These are phyloP conservation scores for Wickerhamomyces chambardii DNA, from an alignment of 805 yeast genomes.

Conservation along the genomic window DNA sequence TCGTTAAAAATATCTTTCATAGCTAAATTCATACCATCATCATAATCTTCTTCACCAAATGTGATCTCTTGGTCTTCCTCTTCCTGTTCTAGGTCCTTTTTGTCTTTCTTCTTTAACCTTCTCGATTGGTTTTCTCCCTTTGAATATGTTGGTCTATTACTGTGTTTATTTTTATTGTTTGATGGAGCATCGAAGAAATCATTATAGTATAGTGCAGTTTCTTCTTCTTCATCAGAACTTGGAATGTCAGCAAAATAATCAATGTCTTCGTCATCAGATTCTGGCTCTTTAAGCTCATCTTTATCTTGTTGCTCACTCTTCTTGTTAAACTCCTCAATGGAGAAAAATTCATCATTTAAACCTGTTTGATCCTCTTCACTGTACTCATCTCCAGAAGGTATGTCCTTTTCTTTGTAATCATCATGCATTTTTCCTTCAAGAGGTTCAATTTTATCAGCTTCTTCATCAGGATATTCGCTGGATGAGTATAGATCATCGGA, in stretches of 20 bases:
- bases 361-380: conserved; percentile 44
- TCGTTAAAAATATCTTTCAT: conserved; percentile 53
- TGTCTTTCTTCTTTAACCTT: not conserved
- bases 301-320: conserved; percentile 62
- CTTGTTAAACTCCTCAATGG: conserved; percentile 75
- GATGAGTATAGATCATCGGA: too few species aligned
- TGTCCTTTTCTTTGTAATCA: too few species aligned
- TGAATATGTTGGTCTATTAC: too few species aligned
- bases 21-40: conserved; percentile 49
- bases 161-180: conserved; percentile 1
- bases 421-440: conserved; percentile 18
- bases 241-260: conserved; percentile 44
- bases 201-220: conserved; percentile 48
- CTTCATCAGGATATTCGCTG: conserved; percentile 17
- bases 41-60: conserved; percentile 58
- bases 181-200: conserved; percentile 51
- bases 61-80: conserved; percentile 35
- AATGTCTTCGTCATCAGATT: conserved; percentile 43
- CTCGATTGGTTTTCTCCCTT: conserved; percentile 1
- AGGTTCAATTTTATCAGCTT: conserved; percentile 19
- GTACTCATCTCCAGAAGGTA: too few species aligned
- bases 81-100: conserved; percentile 9
- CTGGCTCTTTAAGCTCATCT: conserved; percentile 33
- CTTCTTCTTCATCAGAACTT: conserved; percentile 40
- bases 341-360: conserved; percentile 76